Evolutionary conservation across 2,329 filamentous ascomycete genomes (phyloP), one percentile per base, ranked within the genome.

Genomic region (Fusarium sarcochroum): DNA sequence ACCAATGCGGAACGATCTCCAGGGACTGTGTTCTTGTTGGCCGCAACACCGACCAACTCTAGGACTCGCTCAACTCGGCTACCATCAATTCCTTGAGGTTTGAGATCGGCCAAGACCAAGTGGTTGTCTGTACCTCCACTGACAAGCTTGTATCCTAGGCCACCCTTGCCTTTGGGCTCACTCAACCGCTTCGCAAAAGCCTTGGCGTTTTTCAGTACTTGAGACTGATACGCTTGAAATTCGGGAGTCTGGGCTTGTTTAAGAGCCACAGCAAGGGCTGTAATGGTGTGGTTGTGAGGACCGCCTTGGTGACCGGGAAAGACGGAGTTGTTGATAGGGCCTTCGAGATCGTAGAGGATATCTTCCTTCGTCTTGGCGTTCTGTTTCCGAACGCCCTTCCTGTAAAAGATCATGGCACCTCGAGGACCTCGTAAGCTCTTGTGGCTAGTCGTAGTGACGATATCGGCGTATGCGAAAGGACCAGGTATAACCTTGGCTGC

Each of bases 251-350:
- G 93, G 5, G 93, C 93, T 82, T 99, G 96, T 84, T 97, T 97
- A 62, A 99, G 87, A 14, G 96, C 96, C 48, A 99, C 96, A 20
- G 96, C 90, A 27, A 99, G 86, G 44, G 96, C 96, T 35, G 96
- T 97, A 80, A 99, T 99, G 73, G 96, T 99, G 85, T 99, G 96
- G 85, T 99, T 99, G 84, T 99, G 96, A 54, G 96, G 96, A 23
- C 96, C 96, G 78, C 96, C 96, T 81, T 99, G 96, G 82, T 99
- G 96, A 58, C 96, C 96, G 17, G 96, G 96, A 86, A 99, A 99
- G 65, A 99, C 96, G 57, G 95, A 97, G 74, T 90, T 89, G 83
- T 99, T 99, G 84, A 99, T 99, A 57, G 94, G 93, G 27, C 86
- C 87, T 80, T 98, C 96, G 41, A 99, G 91, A 76, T 98, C 91